Base-by-base conservation (phyloP, 805 yeast genomes). In the Kurtzmaniella cleridarum region DNA sequence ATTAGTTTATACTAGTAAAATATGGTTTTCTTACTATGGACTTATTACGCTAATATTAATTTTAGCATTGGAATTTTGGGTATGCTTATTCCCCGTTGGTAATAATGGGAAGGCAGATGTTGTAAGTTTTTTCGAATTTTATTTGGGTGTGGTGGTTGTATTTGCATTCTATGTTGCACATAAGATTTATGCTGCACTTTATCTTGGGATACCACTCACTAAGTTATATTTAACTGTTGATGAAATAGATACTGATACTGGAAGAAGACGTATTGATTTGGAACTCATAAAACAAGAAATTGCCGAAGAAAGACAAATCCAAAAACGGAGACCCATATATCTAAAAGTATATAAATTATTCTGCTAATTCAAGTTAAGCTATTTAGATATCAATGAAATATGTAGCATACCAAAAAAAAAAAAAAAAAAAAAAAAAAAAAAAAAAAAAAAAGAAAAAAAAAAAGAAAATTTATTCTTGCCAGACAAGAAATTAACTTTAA, bases 161-260 rank as follows among this genome's bases (percentile, higher is more conserved):
- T 6, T 61, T 4, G 67, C 56, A 11, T 73, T 67, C 52, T 79
- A 75, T 56, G 14, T 76, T 26, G 69, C 64, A 15, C 80, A 75
- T 60, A 79, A 78, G 64, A 27, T 75, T 17, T 75, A 65, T 55
- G 59, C 60, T 27, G 59, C 63, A 36, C 59, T 40, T 12, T 46
- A 32, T 27, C 36, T 48, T 47, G 43, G 43, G 5, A 45, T 52
- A 8, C 57, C 57, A 58, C 43, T 62, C 56, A 55, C 43, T 34
- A 49, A 71, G 20, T 62, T 58, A 5, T 59, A 59, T 51, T 60
- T 77, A 42, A 64, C 57, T 16, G 69, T 74, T 23, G 51, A 55
- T 18, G 79, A 77, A 32, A 67, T 80, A 53, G 86, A 81, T 50
- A 68, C 81, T 30, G 81, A 76, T 46, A 68, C 79, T 20, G 86